A percentile compares a stretch with the other conserved stretches of the same genome.
Evolutionary conservation across 495 filamentous ascomycete species (phyloP).

Genomic region (Podospora didyma): DNA sequence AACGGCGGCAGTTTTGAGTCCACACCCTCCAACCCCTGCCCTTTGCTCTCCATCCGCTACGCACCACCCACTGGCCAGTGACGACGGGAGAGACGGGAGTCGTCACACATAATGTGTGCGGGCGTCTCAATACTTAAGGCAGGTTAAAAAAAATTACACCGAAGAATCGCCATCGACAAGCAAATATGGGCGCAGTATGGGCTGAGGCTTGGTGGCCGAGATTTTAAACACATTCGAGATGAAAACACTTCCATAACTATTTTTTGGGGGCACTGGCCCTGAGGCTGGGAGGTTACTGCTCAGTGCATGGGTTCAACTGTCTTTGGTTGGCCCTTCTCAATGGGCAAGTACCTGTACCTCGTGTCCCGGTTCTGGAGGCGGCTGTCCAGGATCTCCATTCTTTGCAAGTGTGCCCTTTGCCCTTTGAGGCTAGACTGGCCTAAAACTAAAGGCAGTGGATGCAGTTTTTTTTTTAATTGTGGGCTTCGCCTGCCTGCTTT

Average conservation of each 20-base stretch:
- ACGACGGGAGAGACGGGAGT: neutral
- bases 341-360: conserved; percentile 7
- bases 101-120: neutral
- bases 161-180: too few species aligned
- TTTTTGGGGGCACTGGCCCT: too few species aligned
- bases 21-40: conserved; percentile 6
- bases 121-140: neutral
- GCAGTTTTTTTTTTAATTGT: neutral
- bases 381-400: conserved; percentile 1
- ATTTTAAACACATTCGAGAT: too few species aligned
- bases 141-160: too few species aligned
- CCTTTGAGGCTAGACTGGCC: conserved; percentile 8
- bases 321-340: conserved; percentile 1
- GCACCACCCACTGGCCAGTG: neutral
- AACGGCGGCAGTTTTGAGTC: conserved; percentile 14
- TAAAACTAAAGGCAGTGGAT: neutral
- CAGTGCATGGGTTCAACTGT: neutral
- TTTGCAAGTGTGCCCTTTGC: conserved; percentile 1
- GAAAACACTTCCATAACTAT: too few species aligned
- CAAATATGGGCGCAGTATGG: too few species aligned
- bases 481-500: conserved; percentile 13
- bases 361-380: neutral
- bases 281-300: too few species aligned
- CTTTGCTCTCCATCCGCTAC: neutral
- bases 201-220: too few species aligned